Base-by-base conservation (phyloP, 345 rosid species). In the Turritis glabra region DNA sequence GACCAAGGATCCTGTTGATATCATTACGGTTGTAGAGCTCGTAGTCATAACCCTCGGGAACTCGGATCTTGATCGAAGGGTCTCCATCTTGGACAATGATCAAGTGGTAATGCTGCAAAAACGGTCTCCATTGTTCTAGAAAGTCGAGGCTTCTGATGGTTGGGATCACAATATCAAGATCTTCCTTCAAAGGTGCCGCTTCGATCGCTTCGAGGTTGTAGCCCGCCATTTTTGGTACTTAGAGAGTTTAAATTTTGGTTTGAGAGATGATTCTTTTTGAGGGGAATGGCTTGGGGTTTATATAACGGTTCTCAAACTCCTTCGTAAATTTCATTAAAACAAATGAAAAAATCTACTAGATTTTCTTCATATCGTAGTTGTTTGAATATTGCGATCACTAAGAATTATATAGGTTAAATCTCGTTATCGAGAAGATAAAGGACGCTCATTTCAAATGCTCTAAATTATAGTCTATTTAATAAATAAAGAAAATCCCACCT, bases 71-170 rank as follows among this genome's bases (percentile, higher is more conserved):
- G 82, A 86, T 85, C 1, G 86, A 76, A 22, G 97, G 96, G 37
- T 91, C 96, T 8, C 97, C 97, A 50, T 91, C 97, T 63, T 89
- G 97, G 52, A 91, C 90, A 33, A 91, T 91, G 84, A 91, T 91
- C 46, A 91, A 81, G 51, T 91, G 97, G 84, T 89, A 91, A 0
- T 69, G 82, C 78, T 89, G 83, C 72, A 91, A 84, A 70, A 86
- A 91, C 3, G 97, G 89, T 65, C 91, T 86, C 96, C 96, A 91
- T 85, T 79, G 81, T 83, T 91, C 95, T 69, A 91, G 75, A 80
- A 91, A 91, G 51, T 87, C 93, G 5, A 91, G 86, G 85, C 78
- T 89, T 22, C 97, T 69, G 62, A 89, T 91, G 30, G 95, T 91
- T 17, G 97, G 95, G 67, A 91, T 91, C 44, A 91, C 95, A 72